Evolutionary conservation across 345 rosid genomes (phyloP), one percentile per base, ranked within the genome.

Genomic region (Brassica rapa): DNA sequence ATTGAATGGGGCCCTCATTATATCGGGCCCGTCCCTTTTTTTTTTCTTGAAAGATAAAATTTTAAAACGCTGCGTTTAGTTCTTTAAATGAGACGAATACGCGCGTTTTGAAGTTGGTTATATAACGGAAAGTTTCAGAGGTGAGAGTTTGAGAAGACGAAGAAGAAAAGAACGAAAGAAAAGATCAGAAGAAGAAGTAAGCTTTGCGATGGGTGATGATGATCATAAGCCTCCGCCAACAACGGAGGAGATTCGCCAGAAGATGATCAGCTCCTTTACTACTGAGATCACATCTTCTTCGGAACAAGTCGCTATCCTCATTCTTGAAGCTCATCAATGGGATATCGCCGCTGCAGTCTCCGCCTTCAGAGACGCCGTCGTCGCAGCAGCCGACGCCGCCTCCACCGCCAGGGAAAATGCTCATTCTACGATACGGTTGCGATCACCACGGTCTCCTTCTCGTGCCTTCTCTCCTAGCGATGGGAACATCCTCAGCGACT

Each of bases 291-390:
- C 92, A 3, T 89, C 97, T 16, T 85, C 94, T 25, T 68, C 89
- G 64, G 78, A 73, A 62, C 83, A 87, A 64, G 88, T 87, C 84
- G 97, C 97, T 65, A 76, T 19, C 63, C 86, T 86, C 76, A 86
- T 83, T 87, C 82, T 90, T 37, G 97, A 94, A 80, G 83, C 86
- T 74, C 96, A 87, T 80, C 89, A 84, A 67, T 90, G 89, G 89
- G 81, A 91, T 82, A 86, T 89, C 32, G 85, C 84, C 83, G 73
- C 89, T 55, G 98, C 98, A 81, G 87, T 87, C 77, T 87, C 93
- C 5, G 88, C 88, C 73, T 90, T 90, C 86, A 66, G 66, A 82
- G 61, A 71, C 84, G 69, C 77, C 37, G 62, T 76, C 39, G 4
- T 24, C 70, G 71, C 37, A 33, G 37, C 37, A 25, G 68, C 37